A percentile compares a stretch with the other conserved stretches of the same genome.
These are phyloP conservation scores for Jimgerdemannia flammicorona DNA, from an alignment of 192 early-diverging fungal species.

Conservation along the genomic window DNA sequence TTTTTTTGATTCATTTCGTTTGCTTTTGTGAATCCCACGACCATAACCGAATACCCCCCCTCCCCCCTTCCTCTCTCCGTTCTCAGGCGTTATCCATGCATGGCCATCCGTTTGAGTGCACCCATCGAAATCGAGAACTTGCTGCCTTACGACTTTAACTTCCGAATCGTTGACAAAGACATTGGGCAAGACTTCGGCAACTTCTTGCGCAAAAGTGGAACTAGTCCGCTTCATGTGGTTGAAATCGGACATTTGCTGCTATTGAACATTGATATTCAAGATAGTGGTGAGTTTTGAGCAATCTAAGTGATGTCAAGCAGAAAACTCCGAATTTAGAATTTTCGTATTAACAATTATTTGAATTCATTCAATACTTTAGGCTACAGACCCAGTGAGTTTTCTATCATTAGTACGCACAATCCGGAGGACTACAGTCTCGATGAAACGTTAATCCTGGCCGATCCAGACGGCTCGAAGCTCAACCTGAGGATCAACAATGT, in stretches of 20 bases:
- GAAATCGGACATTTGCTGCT: slow-evolving; percentile 79
- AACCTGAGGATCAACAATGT: slow-evolving; percentile 58
- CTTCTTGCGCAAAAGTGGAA: slow-evolving; percentile 61
- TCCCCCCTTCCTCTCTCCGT: not conserved
- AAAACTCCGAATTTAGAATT: too few relatives aligned
- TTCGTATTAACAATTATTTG: too few relatives aligned
- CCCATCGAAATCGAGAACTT: slow-evolving; percentile 93
- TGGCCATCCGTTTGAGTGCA: slow-evolving; percentile 69
- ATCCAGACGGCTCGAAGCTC: slow-evolving; percentile 59
- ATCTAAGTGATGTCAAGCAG: not conserved
- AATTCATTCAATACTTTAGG: slow-evolving; percentile 21
- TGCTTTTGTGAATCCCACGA: not conserved
- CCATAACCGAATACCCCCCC: not conserved
- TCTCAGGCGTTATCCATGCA: slow-evolving; percentile 64
- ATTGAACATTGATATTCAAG: slow-evolving; percentile 70
- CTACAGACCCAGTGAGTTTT: slow-evolving; percentile 72
- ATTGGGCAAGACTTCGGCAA: slow-evolving; percentile 64
- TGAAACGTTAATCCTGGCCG: slow-evolving; percentile 64
- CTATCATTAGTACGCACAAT: slow-evolving; percentile 82
- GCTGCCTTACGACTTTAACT: slow-evolving; percentile 83
- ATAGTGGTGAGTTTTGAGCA: slow-evolving; percentile 43
- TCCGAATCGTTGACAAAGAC: slow-evolving; percentile 74
- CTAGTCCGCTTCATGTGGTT: slow-evolving; percentile 76
- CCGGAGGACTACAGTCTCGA: slow-evolving; percentile 77
- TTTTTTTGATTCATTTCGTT: not conserved